Base-by-base conservation (phyloP, 148 eudicot species). In the Suaeda aralocaspica region DNA sequence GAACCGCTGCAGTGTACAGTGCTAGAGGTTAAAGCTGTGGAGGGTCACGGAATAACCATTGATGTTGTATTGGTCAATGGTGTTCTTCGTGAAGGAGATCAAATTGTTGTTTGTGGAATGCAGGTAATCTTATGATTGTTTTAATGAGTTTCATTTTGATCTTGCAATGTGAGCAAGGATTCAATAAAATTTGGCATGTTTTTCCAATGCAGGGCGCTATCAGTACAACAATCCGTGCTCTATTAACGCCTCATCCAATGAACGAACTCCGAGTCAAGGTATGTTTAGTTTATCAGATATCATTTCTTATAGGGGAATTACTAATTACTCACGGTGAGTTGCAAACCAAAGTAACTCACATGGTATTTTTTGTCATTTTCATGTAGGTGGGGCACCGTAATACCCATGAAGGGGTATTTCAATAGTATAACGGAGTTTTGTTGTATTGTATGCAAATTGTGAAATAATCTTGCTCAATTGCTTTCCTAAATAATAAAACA, bases 241-340 rank as follows among this genome's bases (percentile, higher is more conserved):
- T 93, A 57, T 72, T 93, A 61, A 93, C 92, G 33, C 96, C 96
- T 41, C 98, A 93, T 84, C 98, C 98, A 31, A 93, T 90, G 96
- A 93, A 89, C 77, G 98, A 93, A 73, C 88, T 93, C 53, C 83
- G 96, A 71, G 88, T 93, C 70, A 93, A 90, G 91, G 98, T 93
- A 80, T 55, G 63, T 12, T 36, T 51, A n/a, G 19, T 12, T n/a
- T 2, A n/a, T 55, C 18, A 68, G 28, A 22, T 14, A 25, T 31
- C 53, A 2, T 24, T 24, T 22, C 19, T n/a, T 55, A 11, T n/a
- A n/a, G n/a, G n/a, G n/a, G n/a, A n/a, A n/a, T n/a, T n/a, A n/a
- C n/a, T n/a, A n/a, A n/a, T n/a, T n/a, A n/a, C n/a, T n/a, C n/a
- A n/a, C n/a, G n/a, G n/a, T n/a, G n/a, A n/a, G n/a, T n/a, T n/a